phyloP scores from a whole-genome alignment of 2,329 filamentous ascomycete species.

The Fusarium mangiferae region DNA sequence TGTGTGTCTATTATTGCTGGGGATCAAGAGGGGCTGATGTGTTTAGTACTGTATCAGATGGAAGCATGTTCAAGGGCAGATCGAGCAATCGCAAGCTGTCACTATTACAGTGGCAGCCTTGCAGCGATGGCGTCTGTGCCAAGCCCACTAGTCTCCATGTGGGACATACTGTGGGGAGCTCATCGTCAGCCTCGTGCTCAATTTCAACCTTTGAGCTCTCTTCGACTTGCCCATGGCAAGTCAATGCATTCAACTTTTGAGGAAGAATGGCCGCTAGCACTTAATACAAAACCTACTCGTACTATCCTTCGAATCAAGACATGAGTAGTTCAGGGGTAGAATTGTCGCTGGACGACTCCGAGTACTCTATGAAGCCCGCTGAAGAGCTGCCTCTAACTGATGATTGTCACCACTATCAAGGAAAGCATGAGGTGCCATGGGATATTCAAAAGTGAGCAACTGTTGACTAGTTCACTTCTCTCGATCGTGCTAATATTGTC shows the following conservation, averaged over 20 bases:
- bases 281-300: not conserved
- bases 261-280: not conserved
- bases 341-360: slow-evolving; percentile 16
- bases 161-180: slow-evolving; percentile 28
- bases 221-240: not conserved
- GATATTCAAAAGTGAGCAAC: slow-evolving; percentile 81
- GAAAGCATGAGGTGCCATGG: slow-evolving; percentile 77
- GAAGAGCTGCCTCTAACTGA: slow-evolving; percentile 64
- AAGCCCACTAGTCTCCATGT: slow-evolving; percentile 31
- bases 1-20: not conserved
- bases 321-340: slow-evolving; percentile 28
- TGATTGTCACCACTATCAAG: slow-evolving; percentile 79
- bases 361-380: slow-evolving; percentile 54
- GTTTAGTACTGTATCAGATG: slow-evolving; percentile 28
- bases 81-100: slow-evolving; percentile 48
- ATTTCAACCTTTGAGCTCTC: slow-evolving; percentile 29
- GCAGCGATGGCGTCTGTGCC: slow-evolving; percentile 36
- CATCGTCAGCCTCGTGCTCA: slow-evolving; percentile 41
- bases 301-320: not conserved
- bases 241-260: not conserved
- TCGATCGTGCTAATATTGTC: not conserved
- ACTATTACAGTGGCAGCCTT: slow-evolving; percentile 41
- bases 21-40: not conserved
- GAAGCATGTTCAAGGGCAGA: slow-evolving; percentile 35
- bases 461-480: not conserved